These are phyloP conservation scores for Schizosaccharomyces cryophilus DNA, from an alignment of 805 yeast genomes.

Conservation along the genomic window DNA sequence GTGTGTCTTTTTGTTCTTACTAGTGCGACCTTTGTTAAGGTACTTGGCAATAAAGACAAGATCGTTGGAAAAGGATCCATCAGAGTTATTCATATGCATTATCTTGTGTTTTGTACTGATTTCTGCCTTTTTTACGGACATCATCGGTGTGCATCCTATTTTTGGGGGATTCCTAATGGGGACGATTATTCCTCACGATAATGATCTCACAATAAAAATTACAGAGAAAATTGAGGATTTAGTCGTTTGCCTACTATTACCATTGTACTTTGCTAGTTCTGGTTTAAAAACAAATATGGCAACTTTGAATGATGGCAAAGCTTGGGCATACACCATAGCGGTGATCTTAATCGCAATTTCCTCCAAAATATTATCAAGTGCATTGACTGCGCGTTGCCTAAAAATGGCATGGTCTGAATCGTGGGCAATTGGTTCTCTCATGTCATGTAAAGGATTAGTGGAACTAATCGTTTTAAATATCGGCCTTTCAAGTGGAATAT, in stretches of 20 bases:
- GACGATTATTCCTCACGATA: slow-evolving; percentile 48
- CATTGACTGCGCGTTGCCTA: slow-evolving; percentile 33
- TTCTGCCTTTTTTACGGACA: slow-evolving; percentile 58
- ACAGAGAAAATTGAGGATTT: slow-evolving; percentile 59
- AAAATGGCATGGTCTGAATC: slow-evolving; percentile 54
- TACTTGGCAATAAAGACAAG: slow-evolving; percentile 24
- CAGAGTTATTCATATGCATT: slow-evolving; percentile 37
- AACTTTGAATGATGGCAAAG: slow-evolving; percentile 33
- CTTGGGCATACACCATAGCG: slow-evolving; percentile 59
- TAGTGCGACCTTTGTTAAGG: slow-evolving; percentile 26
- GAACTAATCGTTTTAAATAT: slow-evolving; percentile 60
- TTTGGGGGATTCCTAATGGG: slow-evolving; percentile 71
- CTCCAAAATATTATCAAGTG: slow-evolving; percentile 46
- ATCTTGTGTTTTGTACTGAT: slow-evolving; percentile 32
- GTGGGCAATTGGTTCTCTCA: slow-evolving; percentile 48
- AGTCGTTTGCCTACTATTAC: slow-evolving; percentile 45
- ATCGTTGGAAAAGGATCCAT: slow-evolving; percentile 30
- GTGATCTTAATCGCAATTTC: slow-evolving; percentile 40
- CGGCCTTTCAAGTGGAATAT: slow-evolving; percentile 48
- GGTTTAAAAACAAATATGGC: slow-evolving; percentile 52
- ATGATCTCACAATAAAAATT: slow-evolving; percentile 41
- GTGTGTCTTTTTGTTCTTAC: slow-evolving; percentile 35
- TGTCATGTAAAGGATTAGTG: slow-evolving; percentile 77
- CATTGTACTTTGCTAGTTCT: slow-evolving; percentile 57
- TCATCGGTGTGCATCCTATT: slow-evolving; percentile 67